phyloP scores from a whole-genome alignment of 768 basidiomycete species.

The Mycena leptocephala region DNA sequence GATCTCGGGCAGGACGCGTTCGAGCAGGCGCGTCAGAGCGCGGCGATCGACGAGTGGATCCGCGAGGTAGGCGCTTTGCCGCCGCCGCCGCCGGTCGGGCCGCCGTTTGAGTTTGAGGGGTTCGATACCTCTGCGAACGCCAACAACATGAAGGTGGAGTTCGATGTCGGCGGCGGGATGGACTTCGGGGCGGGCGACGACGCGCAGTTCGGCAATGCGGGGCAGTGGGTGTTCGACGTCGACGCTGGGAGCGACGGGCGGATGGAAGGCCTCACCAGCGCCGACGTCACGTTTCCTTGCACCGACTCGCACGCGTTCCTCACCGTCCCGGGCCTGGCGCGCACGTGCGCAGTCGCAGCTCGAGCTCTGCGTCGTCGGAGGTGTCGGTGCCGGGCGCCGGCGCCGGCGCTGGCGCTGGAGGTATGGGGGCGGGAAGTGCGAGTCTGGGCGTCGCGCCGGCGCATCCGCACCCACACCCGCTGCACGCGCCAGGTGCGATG shows the following conservation, averaged over 20 bases:
- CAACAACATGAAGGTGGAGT: background rate
- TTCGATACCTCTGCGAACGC: constrained; percentile 5
- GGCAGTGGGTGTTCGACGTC: constrained; percentile 7
- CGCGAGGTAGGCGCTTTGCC: constrained; percentile 63
- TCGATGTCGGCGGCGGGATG: background rate
- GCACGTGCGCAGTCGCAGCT: constrained; percentile 34
- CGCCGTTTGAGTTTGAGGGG: constrained; percentile 24
- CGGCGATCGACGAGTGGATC: constrained; percentile 74
- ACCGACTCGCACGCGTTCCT: constrained; percentile 18
- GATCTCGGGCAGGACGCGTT: background rate
- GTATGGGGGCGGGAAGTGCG: background rate
- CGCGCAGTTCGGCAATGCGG: background rate
- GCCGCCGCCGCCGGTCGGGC: constrained; percentile 29
- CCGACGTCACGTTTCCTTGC: background rate
- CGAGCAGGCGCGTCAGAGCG: constrained; percentile 3
- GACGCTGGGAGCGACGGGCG: background rate
- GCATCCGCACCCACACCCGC: background rate
- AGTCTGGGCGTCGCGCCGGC: background rate
- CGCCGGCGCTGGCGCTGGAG: too few species aligned
- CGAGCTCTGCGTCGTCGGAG: constrained; percentile 35
- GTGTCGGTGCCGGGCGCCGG: constrained; percentile 13
- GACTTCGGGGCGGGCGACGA: background rate
- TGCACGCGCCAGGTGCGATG: too few species aligned
- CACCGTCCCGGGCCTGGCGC: constrained; percentile 31
- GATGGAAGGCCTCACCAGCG: constrained; percentile 9